Evolutionary conservation across 2,329 filamentous ascomycete genomes (phyloP).

Genomic region (Paradendryphiella salina): DNA sequence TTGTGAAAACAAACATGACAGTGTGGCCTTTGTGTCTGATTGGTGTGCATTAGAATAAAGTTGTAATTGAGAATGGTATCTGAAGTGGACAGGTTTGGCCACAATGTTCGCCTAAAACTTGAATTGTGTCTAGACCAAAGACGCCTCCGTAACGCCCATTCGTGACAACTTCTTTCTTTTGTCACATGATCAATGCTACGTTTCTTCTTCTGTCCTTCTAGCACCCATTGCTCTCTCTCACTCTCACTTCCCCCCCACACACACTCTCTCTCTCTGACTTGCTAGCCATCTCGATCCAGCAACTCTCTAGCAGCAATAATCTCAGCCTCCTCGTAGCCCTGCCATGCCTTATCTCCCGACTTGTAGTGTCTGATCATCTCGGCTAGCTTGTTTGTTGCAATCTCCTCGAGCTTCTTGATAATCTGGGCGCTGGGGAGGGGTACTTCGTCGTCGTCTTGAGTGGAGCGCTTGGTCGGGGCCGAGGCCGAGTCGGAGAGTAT

Average conservation of each 20-base stretch:
- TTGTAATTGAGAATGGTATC: no score
- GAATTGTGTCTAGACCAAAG: background rate
- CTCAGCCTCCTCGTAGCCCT: conserved; percentile 72
- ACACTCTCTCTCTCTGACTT: background rate
- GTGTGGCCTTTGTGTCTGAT: no score
- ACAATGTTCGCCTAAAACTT: no score
- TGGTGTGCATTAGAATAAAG: no score
- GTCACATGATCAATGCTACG: background rate
- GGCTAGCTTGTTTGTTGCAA: conserved; percentile 72
- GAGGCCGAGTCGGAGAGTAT: conserved; percentile 37
- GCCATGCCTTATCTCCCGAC: conserved; percentile 67
- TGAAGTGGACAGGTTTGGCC: no score
- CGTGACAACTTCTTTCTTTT: background rate
- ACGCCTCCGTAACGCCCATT: background rate
- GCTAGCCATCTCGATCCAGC: conserved; percentile 57
- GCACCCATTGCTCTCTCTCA: background rate
- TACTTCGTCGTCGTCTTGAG: conserved; percentile 45
- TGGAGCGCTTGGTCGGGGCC: conserved; percentile 32
- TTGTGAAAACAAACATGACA: no score
- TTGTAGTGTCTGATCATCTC: conserved; percentile 71
- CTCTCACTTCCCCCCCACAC: no score
- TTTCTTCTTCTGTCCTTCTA: background rate
- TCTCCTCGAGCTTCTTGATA: conserved; percentile 69
- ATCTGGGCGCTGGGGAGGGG: conserved; percentile 61
- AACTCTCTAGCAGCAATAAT: conserved; percentile 71